These are phyloP conservation scores for Linum trigynum DNA, from an alignment of 345 rosid species.

Conservation along the genomic window DNA sequence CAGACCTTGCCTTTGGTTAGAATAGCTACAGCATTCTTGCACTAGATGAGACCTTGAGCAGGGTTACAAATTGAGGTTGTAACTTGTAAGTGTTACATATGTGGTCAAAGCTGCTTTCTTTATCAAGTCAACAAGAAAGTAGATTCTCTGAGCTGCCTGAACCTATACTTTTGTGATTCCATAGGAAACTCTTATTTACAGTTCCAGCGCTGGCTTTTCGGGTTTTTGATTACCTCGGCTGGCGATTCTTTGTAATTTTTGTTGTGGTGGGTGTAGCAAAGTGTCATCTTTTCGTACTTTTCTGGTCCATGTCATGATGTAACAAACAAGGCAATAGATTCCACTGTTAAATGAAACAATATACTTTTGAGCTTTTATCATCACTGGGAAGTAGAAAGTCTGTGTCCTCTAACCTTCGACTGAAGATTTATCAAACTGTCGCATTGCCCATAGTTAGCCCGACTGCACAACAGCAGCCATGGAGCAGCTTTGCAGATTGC, in stretches of 20 bases:
- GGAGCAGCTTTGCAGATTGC: too few relatives aligned
- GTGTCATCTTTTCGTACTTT: constrained; percentile 8
- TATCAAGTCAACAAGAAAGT: too few relatives aligned
- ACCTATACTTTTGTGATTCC: not conserved
- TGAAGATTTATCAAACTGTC: too few relatives aligned
- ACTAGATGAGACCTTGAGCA: not conserved
- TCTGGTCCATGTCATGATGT: not conserved
- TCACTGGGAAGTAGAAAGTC: too few relatives aligned
- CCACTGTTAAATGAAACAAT: not conserved
- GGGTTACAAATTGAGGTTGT: not conserved
- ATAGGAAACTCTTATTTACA: not conserved
- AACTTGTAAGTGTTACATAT: too few relatives aligned
- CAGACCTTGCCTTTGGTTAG: not conserved
- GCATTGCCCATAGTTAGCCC: too few relatives aligned
- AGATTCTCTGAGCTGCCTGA: too few relatives aligned
- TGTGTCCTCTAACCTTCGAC: too few relatives aligned
- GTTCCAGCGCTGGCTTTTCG: not conserved
- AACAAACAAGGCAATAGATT: too few relatives aligned
- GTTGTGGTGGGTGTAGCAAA: constrained; percentile 10
- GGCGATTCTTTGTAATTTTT: constrained; percentile 20
- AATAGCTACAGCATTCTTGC: not conserved
- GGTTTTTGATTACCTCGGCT: not conserved
- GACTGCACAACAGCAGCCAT: too few relatives aligned
- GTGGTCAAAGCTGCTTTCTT: too few relatives aligned
- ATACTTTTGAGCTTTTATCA: too few relatives aligned